These are phyloP conservation scores for Colletotrichum coccodes DNA, from an alignment of 2,329 filamentous ascomycete genomes.

Conservation along the genomic window DNA sequence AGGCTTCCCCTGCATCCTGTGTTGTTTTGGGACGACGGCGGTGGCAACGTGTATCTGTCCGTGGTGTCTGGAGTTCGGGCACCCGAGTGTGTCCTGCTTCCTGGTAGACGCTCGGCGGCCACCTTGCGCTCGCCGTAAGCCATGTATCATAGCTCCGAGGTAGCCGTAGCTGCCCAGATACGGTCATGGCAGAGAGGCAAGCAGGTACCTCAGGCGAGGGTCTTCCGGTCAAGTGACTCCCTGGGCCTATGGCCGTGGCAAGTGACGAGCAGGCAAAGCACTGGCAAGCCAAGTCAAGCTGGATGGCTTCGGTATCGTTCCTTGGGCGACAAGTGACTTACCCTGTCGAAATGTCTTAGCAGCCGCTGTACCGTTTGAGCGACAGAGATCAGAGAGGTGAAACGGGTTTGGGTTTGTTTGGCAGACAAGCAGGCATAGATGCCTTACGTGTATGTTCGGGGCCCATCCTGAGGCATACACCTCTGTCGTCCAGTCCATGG, in stretches of 20 bases:
- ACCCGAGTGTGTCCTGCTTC: background rate
- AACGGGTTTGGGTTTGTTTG: slow-evolving; percentile 24
- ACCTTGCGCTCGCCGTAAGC: background rate
- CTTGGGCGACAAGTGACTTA: background rate
- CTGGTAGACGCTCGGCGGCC: background rate
- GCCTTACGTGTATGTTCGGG: background rate
- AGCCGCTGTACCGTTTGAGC: slow-evolving; percentile 5
- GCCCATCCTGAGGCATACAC: slow-evolving; percentile 17
- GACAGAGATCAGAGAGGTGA: slow-evolving; percentile 10
- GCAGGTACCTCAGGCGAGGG: too few relatives aligned
- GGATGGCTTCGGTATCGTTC: too few relatives aligned
- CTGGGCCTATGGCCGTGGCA: too few relatives aligned
- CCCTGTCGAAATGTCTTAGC: background rate
- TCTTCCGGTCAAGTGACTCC: too few relatives aligned
- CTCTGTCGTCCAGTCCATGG: background rate
- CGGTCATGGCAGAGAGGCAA: background rate
- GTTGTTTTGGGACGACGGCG: slow-evolving; percentile 11
- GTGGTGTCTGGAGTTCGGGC: background rate
- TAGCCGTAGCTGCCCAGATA: background rate
- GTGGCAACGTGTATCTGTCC: slow-evolving; percentile 11
- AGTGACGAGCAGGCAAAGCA: too few relatives aligned
- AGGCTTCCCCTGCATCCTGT: slow-evolving; percentile 13
- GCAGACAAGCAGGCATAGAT: slow-evolving; percentile 2
- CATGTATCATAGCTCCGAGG: background rate
- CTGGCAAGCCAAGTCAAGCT: too few relatives aligned